Evolutionary conservation across 1,139 yeast genomes (phyloP), one percentile per base, ranked within the genome.

Genomic region (Candida anutae): DNA sequence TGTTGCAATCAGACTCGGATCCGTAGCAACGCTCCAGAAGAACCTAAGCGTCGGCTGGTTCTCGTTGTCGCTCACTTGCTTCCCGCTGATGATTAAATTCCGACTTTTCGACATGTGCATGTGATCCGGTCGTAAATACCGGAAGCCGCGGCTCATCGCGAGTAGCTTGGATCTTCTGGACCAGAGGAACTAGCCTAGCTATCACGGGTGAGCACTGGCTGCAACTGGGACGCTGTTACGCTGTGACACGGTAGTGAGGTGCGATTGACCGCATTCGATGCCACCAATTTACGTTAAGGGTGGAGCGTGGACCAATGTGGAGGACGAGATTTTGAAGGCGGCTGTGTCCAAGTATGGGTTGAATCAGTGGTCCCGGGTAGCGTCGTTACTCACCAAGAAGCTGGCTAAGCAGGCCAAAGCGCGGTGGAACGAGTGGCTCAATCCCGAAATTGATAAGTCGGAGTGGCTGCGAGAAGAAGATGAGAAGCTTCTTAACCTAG

Each of bases 261-360:
- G 13, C 8, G 10, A 6, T 6, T n/a, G 24, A n/a, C 11, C 24
- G 24, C 13, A 12, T 8, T 6, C 8, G 16, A 33, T 33, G 52
- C 46, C 49, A 14, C 87, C 88, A 3, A 61, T 77, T 2, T 82
- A 82, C 48, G 82, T 82, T 28, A 82, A 79, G 48, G 95, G 94
- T 24, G 95, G 94, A 22, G 77, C 75, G 2, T 88, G 97, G 97
- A 77, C 94, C 3, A 79, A 83, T 46, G 76, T 82, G 6, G 97
- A 88, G 46, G 97, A 88, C 53, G 90, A 84, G 49, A 81, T 88
- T 26, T 61, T 90, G 28, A 77, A 80, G 41, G 95, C 95, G 0
- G 95, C 96, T 1, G 82, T 90, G 3, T 74, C 93, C 26, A 90
- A 90, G 48, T 90, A 90, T 51, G 98, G 98, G 1, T 62, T 87